These are phyloP conservation scores for Helianthus tuberosus DNA, from an alignment of 129 eudicot species.

Conservation along the genomic window DNA sequence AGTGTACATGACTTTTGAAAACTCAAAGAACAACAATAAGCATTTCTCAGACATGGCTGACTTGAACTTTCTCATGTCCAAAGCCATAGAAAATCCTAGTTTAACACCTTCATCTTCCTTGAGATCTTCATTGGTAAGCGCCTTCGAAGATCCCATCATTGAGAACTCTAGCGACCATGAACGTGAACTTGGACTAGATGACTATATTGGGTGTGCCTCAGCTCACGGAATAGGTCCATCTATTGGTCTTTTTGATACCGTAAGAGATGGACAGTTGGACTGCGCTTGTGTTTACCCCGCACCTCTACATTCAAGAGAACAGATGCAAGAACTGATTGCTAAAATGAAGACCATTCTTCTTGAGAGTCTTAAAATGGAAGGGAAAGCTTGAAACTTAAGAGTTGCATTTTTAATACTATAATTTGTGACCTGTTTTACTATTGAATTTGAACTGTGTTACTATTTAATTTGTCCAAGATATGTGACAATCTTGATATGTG, in stretches of 20 bases:
- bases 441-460: neutral
- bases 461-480: neutral
- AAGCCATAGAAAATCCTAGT: slow-evolving; percentile 56
- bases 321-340: slow-evolving; percentile 39
- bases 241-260: slow-evolving; percentile 44
- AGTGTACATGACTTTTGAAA: slow-evolving; percentile 41
- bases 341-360: slow-evolving; percentile 41
- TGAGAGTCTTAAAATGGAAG: slow-evolving; percentile 28
- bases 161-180: slow-evolving; percentile 35
- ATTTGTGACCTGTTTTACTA: neutral
- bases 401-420: neutral
- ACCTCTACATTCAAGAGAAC: slow-evolving; percentile 54
- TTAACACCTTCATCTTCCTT: slow-evolving; percentile 56
- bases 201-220: slow-evolving; percentile 47
- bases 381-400: slow-evolving; percentile 17
- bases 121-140: slow-evolving; percentile 48
- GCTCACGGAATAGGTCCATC: slow-evolving; percentile 53
- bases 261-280: slow-evolving; percentile 45
- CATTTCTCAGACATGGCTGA: slow-evolving; percentile 62
- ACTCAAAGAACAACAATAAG: slow-evolving; percentile 42
- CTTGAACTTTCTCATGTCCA: slow-evolving; percentile 59
- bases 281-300: slow-evolving; percentile 55
- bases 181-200: slow-evolving; percentile 48
- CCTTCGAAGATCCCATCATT: slow-evolving; percentile 55
- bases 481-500: neutral